Conservation (phyloP, 2,329 filamentous ascomycete genomes). For the Arthrobotrys musiformis region DNA sequence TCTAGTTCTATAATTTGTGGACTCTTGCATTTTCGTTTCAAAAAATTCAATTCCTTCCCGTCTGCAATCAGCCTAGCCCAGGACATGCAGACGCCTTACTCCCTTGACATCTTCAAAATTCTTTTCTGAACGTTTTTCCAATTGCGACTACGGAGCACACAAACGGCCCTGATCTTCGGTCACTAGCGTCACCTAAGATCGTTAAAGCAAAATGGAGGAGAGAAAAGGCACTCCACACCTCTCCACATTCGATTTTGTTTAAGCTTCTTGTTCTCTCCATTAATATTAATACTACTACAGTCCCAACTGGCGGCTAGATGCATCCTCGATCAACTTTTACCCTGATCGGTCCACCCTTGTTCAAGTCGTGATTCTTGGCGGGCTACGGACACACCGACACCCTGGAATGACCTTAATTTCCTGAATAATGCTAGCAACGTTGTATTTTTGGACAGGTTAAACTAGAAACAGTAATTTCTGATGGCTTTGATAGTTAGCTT, state of each 20-base stretch:
- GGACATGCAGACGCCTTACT: not conserved
- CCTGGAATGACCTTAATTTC: not conserved
- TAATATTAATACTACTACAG: not conserved
- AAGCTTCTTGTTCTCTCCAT: conserved; percentile 18
- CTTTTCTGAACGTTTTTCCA: conserved; percentile 9
- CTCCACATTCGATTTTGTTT: conserved; percentile 5
- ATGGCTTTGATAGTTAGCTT: conserved; percentile 8
- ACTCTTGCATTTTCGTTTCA: conserved; percentile 21
- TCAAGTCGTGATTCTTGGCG: conserved; percentile 36
- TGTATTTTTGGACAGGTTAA: not conserved
- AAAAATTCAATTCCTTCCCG: not conserved
- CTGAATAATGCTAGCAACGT: not conserved
- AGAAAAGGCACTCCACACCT: conserved; percentile 22
- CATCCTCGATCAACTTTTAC: conserved; percentile 28
- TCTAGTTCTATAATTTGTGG: conserved; percentile 21
- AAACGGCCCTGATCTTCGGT: conserved; percentile 22
- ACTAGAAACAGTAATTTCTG: conserved; percentile 32
- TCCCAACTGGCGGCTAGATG: conserved; percentile 55
- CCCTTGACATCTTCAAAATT: conserved; percentile 6
- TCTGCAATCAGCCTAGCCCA: conserved; percentile 12
- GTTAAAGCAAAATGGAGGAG: conserved; percentile 20
- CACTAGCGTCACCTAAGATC: conserved; percentile 15
- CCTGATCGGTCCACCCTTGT: conserved; percentile 31
- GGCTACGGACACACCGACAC: conserved; percentile 37
- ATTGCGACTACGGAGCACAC: conserved; percentile 32